A percentile compares a stretch with the other conserved stretches of the same genome.
These are phyloP conservation scores for Torulaspora globosa DNA, from an alignment of 1,139 yeast species.

Conservation along the genomic window DNA sequence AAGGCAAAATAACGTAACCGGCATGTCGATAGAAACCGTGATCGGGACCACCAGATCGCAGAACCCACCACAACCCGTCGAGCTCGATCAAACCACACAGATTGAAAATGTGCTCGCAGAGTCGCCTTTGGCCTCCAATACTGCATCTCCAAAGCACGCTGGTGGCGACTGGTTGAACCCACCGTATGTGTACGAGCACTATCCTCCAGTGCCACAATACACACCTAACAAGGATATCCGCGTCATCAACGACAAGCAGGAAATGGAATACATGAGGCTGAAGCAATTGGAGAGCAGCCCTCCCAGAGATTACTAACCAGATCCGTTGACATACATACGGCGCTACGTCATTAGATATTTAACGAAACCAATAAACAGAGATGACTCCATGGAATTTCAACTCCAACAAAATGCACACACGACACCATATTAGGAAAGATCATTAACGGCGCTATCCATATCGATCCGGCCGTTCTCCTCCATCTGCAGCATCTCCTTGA, in stretches of 20 bases:
- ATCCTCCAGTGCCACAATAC: constrained; percentile 30
- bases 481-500: constrained; percentile 3
- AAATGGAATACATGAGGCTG: constrained; percentile 36
- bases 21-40: constrained; percentile 71
- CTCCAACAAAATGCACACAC: no score
- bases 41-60: constrained; percentile 64
- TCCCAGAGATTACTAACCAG: constrained; percentile 20
- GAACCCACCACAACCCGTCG: constrained; percentile 5
- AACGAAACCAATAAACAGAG: constrained; percentile 3
- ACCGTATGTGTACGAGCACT: constrained; percentile 11
- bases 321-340: not conserved
- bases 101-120: constrained; percentile 4
- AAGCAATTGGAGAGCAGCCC: constrained; percentile 40
- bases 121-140: constrained; percentile 9
- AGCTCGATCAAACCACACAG: constrained; percentile 4
- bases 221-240: constrained; percentile 18
- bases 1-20: constrained; percentile 68
- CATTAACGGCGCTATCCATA: no score
- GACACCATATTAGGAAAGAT: no score
- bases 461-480: not conserved
- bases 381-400: no score
- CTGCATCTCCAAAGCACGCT: constrained; percentile 11
- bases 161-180: constrained; percentile 23
- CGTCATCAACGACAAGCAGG: constrained; percentile 36
- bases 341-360: not conserved